Conservation (phyloP, 305 asterid genomes). For the Ruellia speciosa region DNA sequence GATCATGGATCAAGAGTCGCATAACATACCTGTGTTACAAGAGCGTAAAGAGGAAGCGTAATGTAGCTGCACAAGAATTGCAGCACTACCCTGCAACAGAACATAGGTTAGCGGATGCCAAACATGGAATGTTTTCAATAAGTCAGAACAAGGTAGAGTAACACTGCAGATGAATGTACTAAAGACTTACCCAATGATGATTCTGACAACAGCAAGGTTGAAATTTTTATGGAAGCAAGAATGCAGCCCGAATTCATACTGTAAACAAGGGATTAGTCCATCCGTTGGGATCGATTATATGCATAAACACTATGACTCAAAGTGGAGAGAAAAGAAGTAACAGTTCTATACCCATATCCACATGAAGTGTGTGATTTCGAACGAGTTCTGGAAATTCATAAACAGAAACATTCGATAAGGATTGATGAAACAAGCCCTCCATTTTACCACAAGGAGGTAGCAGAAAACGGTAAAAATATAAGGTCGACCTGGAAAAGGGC, state of each 20-base stretch:
- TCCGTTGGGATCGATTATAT: constrained; percentile 4
- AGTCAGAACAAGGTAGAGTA: no score
- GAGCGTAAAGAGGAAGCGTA: constrained; percentile 78
- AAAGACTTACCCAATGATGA: constrained; percentile 52
- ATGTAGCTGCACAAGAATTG: constrained; percentile 65
- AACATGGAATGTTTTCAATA: no score
- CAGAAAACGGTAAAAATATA: not conserved
- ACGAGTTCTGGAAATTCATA: constrained; percentile 63
- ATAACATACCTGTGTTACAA: constrained; percentile 62
- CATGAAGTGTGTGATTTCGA: constrained; percentile 83
- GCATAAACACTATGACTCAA: not conserved
- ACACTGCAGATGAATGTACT: not conserved
- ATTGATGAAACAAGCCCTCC: not conserved
- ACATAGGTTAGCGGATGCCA: no score
- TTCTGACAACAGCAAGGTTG: constrained; percentile 49
- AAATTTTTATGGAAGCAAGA: constrained; percentile 70
- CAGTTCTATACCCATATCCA: constrained; percentile 68
- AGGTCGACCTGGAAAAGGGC: constrained; percentile 67
- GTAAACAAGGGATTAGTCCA: constrained; percentile 25
- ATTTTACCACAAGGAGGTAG: no score
- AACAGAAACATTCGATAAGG: not conserved
- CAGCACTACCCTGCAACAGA: constrained; percentile 39
- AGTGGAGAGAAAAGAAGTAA: constrained; percentile 4
- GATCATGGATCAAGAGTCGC: not conserved
- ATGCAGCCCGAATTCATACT: constrained; percentile 79